A percentile compares a stretch with the other conserved stretches of the same genome.
These are phyloP conservation scores for Rhodosporidiobolus odoratus DNA, from an alignment of 768 basidiomycete genomes.

Conservation along the genomic window DNA sequence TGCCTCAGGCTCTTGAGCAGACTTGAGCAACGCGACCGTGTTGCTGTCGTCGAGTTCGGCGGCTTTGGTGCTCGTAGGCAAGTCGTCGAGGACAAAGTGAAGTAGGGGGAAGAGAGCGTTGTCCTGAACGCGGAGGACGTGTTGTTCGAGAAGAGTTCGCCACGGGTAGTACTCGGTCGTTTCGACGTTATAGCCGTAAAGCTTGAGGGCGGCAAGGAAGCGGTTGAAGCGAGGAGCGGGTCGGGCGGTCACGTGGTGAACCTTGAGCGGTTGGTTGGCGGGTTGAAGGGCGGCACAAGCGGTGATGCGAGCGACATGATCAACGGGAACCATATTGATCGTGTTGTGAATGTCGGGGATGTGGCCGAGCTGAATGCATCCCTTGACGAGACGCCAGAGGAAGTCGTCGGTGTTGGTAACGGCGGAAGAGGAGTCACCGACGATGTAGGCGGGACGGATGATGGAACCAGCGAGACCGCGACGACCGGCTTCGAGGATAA, in stretches of 20 bases:
- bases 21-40: conserved; percentile 60
- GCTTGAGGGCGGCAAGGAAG: conserved; percentile 64
- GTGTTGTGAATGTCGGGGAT: conserved; percentile 97
- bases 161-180: conserved; percentile 85
- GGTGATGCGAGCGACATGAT: conserved; percentile 83
- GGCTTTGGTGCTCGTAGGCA: conserved; percentile 92
- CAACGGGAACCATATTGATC: conserved; percentile 96
- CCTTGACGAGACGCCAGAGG: conserved; percentile 95
- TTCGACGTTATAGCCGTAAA: conserved; percentile 72
- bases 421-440: conserved; percentile 81
- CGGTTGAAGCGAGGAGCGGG: conserved; percentile 86
- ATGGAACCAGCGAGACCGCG: conserved; percentile 80
- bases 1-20: conserved; percentile 47
- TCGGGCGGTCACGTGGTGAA: conserved; percentile 76
- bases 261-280: conserved; percentile 50
- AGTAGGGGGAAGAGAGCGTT: conserved; percentile 95
- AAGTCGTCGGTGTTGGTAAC: conserved; percentile 99
- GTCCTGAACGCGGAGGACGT: conserved; percentile 88
- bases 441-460: conserved; percentile 89
- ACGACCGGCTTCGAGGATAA: conserved; percentile 82
- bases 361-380: conserved; percentile 94
- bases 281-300: conserved; percentile 66
- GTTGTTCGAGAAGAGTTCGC: conserved; percentile 86
- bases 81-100: conserved; percentile 93
- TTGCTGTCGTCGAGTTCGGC: conserved; percentile 84